A percentile compares a stretch with the other conserved stretches of the same genome.
These are phyloP conservation scores for Chrysoporthe puriensis DNA, from an alignment of 2,329 filamentous ascomycete genomes.

Conservation along the genomic window DNA sequence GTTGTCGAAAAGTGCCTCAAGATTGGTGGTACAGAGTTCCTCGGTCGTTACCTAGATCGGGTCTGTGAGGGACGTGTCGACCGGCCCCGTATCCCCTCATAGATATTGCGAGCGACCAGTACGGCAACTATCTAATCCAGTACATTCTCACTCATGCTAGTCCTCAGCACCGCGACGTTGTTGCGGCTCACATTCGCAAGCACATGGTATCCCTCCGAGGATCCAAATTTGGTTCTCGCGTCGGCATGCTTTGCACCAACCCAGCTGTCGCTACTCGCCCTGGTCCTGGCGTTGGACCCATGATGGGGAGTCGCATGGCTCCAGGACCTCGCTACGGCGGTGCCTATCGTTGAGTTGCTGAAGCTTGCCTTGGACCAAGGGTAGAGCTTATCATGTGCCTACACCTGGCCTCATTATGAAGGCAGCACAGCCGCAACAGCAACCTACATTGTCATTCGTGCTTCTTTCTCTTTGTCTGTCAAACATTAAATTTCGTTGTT, in stretches of 20 bases:
- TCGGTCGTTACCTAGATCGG: conserved; percentile 88
- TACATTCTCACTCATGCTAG: conserved; percentile 92
- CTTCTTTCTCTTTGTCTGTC: conserved; percentile 20
- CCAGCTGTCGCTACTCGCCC: conserved; percentile 87
- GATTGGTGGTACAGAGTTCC: conserved; percentile 88
- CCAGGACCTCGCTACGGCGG: conserved; percentile 62
- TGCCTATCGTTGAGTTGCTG: conserved; percentile 58
- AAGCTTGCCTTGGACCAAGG: background rate
- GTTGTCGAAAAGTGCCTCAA: conserved; percentile 99
- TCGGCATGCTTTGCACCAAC: conserved; percentile 98
- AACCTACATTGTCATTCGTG: conserved; percentile 1
- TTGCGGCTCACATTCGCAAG: conserved; percentile 93
- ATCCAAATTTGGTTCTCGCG: conserved; percentile 96
- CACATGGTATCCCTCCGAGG: conserved; percentile 99
- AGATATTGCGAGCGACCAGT: conserved; percentile 97
- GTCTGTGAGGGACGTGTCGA: conserved; percentile 91
- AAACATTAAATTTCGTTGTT: conserved; percentile 32
- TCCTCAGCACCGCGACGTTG: conserved; percentile 87
- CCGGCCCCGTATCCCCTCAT: conserved; percentile 93
- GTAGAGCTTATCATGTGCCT: background rate
- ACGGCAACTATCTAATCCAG: conserved; percentile 97
- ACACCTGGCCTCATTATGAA: background rate
- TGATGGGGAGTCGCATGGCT: conserved; percentile 61
- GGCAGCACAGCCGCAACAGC: conserved; percentile 1
- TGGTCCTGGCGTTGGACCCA: conserved; percentile 76